These are phyloP conservation scores for Hypomontagnella monticulosa DNA, from an alignment of 495 filamentous ascomycete genomes.

Conservation along the genomic window DNA sequence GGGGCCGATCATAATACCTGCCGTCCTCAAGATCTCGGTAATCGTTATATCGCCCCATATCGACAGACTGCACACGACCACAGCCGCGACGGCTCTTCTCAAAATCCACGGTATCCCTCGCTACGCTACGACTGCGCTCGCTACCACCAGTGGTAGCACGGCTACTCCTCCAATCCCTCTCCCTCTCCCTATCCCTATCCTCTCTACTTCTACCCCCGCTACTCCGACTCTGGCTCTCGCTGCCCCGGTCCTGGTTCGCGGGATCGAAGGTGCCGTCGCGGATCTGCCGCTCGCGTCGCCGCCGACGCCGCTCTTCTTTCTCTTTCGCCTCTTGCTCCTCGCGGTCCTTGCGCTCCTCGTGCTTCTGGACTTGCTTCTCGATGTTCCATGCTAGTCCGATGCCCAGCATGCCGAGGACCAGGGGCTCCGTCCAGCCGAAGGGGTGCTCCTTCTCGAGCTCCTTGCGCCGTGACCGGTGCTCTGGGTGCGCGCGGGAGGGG, in stretches of 20 bases:
- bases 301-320: conserved; percentile 13
- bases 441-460: conserved; percentile 41
- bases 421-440: conserved; percentile 35
- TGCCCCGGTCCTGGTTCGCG: background rate
- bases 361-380: conserved; percentile 43
- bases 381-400: conserved; percentile 44
- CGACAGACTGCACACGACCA: conserved; percentile 17
- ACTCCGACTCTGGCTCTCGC: background rate
- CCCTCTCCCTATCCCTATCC: background rate
- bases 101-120: conserved; percentile 20
- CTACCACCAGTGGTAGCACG: background rate
- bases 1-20: conserved; percentile 30
- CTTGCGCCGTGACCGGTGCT: conserved; percentile 45
- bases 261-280: conserved; percentile 13
- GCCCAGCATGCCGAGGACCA: conserved; percentile 40
- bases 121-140: conserved; percentile 11
- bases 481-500: conserved; percentile 46
- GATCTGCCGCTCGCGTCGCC: conserved; percentile 3
- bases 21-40: conserved; percentile 26
- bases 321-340: conserved; percentile 24
- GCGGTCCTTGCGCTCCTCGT: conserved; percentile 38
- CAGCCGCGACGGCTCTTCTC: conserved; percentile 6
- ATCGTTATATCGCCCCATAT: conserved; percentile 12
- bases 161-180: conserved; percentile 2
- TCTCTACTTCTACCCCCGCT: conserved; percentile 1